A percentile compares a stretch with the other conserved stretches of the same genome.
Evolutionary conservation across 2,329 filamentous ascomycete genomes (phyloP).

Genomic region (Claviceps digitariae): DNA sequence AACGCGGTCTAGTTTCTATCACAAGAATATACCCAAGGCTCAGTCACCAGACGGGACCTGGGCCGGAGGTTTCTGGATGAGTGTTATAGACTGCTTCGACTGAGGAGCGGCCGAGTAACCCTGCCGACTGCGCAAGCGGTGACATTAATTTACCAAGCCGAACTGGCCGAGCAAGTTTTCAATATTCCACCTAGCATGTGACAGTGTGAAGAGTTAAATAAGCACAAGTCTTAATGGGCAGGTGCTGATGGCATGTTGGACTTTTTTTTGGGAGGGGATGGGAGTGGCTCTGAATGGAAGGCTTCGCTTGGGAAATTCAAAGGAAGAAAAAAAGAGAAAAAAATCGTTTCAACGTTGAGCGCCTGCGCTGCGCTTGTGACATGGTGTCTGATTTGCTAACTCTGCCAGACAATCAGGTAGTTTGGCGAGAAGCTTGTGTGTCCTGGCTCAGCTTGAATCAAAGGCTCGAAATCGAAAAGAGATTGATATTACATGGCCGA

Average conservation of each 20-base stretch:
- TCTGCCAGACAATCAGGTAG: neutral
- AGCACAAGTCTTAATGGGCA: no score
- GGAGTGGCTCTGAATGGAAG: no score
- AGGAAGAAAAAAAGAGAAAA: neutral
- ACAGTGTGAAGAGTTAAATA: no score
- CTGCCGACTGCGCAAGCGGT: constrained; percentile 1
- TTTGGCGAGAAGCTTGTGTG: neutral
- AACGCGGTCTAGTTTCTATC: neutral
- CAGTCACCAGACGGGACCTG: neutral
- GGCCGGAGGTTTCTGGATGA: neutral
- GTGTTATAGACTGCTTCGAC: neutral
- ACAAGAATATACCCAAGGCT: neutral
- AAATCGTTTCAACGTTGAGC: neutral
- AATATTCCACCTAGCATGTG: neutral
- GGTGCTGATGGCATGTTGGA: neutral
- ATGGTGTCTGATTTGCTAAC: neutral
- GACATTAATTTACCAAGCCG: constrained; percentile 3
- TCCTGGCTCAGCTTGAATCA: neutral
- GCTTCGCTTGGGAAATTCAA: neutral
- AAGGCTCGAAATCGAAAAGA: neutral
- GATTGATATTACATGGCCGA: neutral
- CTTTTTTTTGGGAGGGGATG: no score
- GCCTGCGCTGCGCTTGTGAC: neutral
- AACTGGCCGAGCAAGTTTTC: neutral
- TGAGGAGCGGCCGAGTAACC: neutral